Percentiles rank a stretch among this genome's conserved stretches.
These are phyloP conservation scores for Talaromyces sp. DNA, from an alignment of 2,329 filamentous ascomycete genomes.

Conservation along the genomic window DNA sequence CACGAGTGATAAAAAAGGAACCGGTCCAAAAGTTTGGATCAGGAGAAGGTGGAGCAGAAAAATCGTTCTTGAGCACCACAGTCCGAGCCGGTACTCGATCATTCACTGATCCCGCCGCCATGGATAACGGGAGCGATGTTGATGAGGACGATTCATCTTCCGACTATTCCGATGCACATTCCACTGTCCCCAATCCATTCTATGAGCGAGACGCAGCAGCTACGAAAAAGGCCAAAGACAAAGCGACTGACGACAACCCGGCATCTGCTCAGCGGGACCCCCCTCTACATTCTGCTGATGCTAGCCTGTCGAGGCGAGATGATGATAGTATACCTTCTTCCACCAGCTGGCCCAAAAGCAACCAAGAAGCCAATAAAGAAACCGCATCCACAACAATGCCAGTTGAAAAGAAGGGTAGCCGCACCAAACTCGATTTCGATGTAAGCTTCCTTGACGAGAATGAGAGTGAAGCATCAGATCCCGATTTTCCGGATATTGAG, in stretches of 20 bases:
- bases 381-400: neutral
- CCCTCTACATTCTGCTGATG: too few relatives aligned
- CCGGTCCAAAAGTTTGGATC: neutral
- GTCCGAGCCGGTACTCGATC: slow-evolving; percentile 4
- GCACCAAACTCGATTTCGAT: neutral
- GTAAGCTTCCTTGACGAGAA: neutral
- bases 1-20: neutral
- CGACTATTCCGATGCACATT: slow-evolving; percentile 5
- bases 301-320: neutral
- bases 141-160: neutral
- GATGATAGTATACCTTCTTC: neutral
- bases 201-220: slow-evolving; percentile 22
- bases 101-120: neutral
- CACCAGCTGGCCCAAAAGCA: neutral
- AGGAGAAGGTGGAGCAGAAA: neutral
- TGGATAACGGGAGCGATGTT: neutral
- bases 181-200: slow-evolving; percentile 29
- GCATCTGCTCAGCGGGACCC: neutral
- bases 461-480: neutral
- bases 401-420: neutral
- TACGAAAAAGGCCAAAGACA: neutral
- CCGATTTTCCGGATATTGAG: slow-evolving; percentile 10
- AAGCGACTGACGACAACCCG: neutral
- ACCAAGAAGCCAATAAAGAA: neutral
- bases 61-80: slow-evolving; percentile 5